Conservation (phyloP, 2,329 filamentous ascomycete genomes). For the Talaromyces sp. region DNA sequence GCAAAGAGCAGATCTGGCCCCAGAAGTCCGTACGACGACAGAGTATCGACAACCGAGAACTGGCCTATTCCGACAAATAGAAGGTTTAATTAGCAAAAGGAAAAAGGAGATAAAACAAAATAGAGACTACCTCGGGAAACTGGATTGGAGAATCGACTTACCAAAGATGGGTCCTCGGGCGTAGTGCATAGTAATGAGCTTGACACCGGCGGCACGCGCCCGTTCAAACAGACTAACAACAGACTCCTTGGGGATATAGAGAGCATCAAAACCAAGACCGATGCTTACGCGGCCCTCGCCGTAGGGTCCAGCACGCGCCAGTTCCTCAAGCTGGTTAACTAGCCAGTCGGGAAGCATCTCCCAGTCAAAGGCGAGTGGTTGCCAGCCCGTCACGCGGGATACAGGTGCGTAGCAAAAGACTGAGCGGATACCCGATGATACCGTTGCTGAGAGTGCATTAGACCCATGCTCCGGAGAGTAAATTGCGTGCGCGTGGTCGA, state of each 20-base stretch:
- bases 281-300: slow-evolving; percentile 1
- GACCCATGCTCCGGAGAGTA: slow-evolving; percentile 1
- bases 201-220: background rate
- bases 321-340: background rate
- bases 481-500: slow-evolving; percentile 7
- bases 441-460: slow-evolving; percentile 1
- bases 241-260: slow-evolving; percentile 5
- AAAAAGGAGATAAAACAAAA: background rate
- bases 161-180: background rate
- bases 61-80: background rate
- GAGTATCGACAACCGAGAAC: background rate
- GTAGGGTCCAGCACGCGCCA: background rate
- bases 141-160: background rate
- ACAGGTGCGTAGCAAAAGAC: slow-evolving; percentile 4
- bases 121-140: too few species aligned
- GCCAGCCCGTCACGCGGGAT: background rate
- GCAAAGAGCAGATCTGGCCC: background rate
- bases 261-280: background rate
- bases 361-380: background rate
- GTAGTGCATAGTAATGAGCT: slow-evolving; percentile 6
- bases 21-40: slow-evolving; percentile 2
- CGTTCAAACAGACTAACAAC: background rate
- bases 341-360: slow-evolving; percentile 1
- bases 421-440: slow-evolving; percentile 1
- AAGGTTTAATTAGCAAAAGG: background rate